Percentiles rank a stretch among this genome's conserved stretches.
phyloP scores from a whole-genome alignment of 2,329 filamentous ascomycete species.

The Calcarisporium arbuscula region DNA sequence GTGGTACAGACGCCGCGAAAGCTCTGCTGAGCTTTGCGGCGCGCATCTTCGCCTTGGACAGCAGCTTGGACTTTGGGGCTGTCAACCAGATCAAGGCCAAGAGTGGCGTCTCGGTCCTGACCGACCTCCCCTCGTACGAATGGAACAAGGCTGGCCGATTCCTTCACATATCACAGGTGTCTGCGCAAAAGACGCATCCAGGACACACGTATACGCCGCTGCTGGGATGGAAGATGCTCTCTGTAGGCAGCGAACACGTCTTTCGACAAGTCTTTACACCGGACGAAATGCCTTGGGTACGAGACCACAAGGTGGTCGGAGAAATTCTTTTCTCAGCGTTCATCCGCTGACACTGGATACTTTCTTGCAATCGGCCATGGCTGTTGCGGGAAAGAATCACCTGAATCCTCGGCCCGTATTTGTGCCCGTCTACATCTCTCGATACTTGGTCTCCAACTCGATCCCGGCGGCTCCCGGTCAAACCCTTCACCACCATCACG shows the following conservation, averaged over 20 bases:
- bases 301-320: conserved; percentile 33
- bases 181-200: conserved; percentile 26
- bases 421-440: neutral
- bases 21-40: neutral
- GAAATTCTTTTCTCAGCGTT: conserved; percentile 14
- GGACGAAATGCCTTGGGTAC: conserved; percentile 35
- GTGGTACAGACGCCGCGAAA: neutral
- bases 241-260: conserved; percentile 15
- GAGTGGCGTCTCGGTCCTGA: conserved; percentile 8
- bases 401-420: conserved; percentile 1
- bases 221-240: conserved; percentile 11
- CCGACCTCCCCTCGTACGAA: conserved; percentile 12
- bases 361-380: neutral
- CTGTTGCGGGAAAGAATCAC: neutral
- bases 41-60: conserved; percentile 1
- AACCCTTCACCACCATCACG: neutral
- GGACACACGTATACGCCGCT: conserved; percentile 27
- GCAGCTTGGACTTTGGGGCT: neutral
- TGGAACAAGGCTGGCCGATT: conserved; percentile 20
- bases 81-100: conserved; percentile 22
- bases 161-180: conserved; percentile 37
- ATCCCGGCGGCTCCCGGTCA: neutral
- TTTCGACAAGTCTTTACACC: conserved; percentile 31
- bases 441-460: neutral
- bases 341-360: conserved; percentile 2